phyloP scores from a whole-genome alignment of 768 basidiomycete genomes.

The Paxillus involutus region DNA sequence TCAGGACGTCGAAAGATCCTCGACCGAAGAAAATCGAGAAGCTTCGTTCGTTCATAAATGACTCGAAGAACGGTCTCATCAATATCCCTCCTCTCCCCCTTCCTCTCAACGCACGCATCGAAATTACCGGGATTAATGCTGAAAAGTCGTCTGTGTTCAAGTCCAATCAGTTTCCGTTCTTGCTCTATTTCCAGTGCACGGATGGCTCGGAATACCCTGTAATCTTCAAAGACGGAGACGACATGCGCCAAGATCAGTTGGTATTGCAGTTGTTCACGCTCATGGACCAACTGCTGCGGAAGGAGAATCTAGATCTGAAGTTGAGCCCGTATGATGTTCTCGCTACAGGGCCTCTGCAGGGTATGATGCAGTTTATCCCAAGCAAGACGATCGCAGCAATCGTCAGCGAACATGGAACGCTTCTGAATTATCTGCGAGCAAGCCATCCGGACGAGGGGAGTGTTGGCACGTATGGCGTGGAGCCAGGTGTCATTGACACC shows the following conservation, averaged over 20 bases:
- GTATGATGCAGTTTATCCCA: slow-evolving; percentile 95
- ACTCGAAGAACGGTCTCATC: slow-evolving; percentile 82
- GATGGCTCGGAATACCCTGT: slow-evolving; percentile 88
- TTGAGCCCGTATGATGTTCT: slow-evolving; percentile 90
- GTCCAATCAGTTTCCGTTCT: slow-evolving; percentile 90
- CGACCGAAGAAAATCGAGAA: slow-evolving; percentile 98
- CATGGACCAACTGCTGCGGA: slow-evolving; percentile 91
- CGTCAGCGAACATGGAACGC: slow-evolving; percentile 84
- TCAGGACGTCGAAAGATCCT: slow-evolving; percentile 88
- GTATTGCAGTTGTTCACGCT: slow-evolving; percentile 98
- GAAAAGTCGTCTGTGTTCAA: slow-evolving; percentile 98
- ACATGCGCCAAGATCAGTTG: slow-evolving; percentile 97
- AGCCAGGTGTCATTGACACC: slow-evolving; percentile 91
- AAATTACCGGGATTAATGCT: slow-evolving; percentile 82
- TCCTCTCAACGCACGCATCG: slow-evolving; percentile 85
- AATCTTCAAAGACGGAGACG: slow-evolving; percentile 99
- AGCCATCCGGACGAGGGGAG: slow-evolving; percentile 93
- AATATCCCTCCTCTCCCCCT: slow-evolving; percentile 81
- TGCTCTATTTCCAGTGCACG: slow-evolving; percentile 85
- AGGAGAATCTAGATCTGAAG: slow-evolving; percentile 94
- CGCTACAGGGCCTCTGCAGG: slow-evolving; percentile 88
- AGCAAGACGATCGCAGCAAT: slow-evolving; percentile 96
- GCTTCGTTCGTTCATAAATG: slow-evolving; percentile 78
- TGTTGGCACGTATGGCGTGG: slow-evolving; percentile 92
- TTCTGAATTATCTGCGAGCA: slow-evolving; percentile 85